phyloP scores from a whole-genome alignment of 169 alveolate species.

The Plasmodium chabaudi region DNA sequence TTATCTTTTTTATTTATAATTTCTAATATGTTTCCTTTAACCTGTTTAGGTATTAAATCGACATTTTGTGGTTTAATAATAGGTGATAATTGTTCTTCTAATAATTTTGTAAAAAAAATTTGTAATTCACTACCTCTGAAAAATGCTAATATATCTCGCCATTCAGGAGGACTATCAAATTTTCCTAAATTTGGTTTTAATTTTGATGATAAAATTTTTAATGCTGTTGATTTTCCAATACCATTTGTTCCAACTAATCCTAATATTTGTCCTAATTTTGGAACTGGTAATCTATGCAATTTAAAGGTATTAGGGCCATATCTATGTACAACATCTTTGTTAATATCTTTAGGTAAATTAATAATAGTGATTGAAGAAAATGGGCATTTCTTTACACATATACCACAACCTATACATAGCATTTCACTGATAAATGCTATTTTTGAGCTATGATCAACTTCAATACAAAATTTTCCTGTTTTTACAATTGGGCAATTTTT shows the following conservation, averaged over 20 bases:
- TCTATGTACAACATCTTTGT: constrained; percentile 93
- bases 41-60: constrained; percentile 96
- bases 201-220: constrained; percentile 96
- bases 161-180: constrained; percentile 96
- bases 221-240: constrained; percentile 99
- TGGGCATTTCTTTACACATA: constrained; percentile 99
- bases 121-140: constrained; percentile 99
- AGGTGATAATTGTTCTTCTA: constrained; percentile 96
- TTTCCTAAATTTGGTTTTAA: constrained; percentile 98
- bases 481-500: constrained; percentile 92
- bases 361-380: constrained; percentile 98
- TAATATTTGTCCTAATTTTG: constrained; percentile 97
- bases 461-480: constrained; percentile 97
- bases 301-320: constrained; percentile 99
- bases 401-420: constrained; percentile 99
- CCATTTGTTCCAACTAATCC: constrained; percentile 94
- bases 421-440: constrained; percentile 97
- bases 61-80: constrained; percentile 99
- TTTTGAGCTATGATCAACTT: constrained; percentile 95
- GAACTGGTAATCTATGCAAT: constrained; percentile 99
- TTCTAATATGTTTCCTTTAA: constrained; percentile 86
- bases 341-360: constrained; percentile 98
- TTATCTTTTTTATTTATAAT: constrained; percentile 94
- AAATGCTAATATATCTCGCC: constrained; percentile 95
- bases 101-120: constrained; percentile 95